Evolutionary conservation across 1,284 basidiomycete species (phyloP), one percentile per base, ranked within the genome.

Genomic region (Moesziomyces globuligerus): DNA sequence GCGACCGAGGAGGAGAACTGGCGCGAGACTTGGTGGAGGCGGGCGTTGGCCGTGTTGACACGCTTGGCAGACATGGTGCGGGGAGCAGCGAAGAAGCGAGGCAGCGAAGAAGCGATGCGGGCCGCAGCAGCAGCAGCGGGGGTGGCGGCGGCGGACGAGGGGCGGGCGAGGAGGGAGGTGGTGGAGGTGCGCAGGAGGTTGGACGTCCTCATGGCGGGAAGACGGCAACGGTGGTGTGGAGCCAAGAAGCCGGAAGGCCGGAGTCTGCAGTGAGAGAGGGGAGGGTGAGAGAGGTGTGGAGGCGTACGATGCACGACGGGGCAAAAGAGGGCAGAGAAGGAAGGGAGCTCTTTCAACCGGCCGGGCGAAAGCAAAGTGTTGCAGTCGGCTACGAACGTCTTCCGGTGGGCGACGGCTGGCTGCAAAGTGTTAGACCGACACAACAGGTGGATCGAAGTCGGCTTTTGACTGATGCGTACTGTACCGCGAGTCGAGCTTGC

Each of bases 11-110:
- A 55, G 17, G 58, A 59, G 26, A 72, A 41, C 23, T 72, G 69
- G 17, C 69, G 54, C 20, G 69, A 62, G 34, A 72, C 55, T 21
- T 58, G 58, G 38, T 46, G 42, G 42, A 72, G 69, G 28, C 69
- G 38, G 24, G 34, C 43, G 55, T 54, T 62, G 54, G 69, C 61
- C 40, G 25, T 34, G 28, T 39, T 38, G 21, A 41, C 20, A 40
- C 58, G 59, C 47, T 55, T 62, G 59, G 25, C 24, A 26, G 66
- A 54, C 57, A 57, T 61, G 43, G 20, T 48, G 40, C 24, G 17
- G 17, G 55, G 6, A 23, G 38, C 37, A 18, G 32, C 32, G 32
- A 17, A 34, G 10, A 34, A 17, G 32, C 15, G 6, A 2, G 32
- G 15, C 13, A 44, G 28, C 38, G 17, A 15, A n/a, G 43, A 29